Percentiles rank a stretch among this genome's conserved stretches.
These are phyloP conservation scores for Picochlorum sp. DNA, from an alignment of 139 green algal genomes.

Conservation along the genomic window DNA sequence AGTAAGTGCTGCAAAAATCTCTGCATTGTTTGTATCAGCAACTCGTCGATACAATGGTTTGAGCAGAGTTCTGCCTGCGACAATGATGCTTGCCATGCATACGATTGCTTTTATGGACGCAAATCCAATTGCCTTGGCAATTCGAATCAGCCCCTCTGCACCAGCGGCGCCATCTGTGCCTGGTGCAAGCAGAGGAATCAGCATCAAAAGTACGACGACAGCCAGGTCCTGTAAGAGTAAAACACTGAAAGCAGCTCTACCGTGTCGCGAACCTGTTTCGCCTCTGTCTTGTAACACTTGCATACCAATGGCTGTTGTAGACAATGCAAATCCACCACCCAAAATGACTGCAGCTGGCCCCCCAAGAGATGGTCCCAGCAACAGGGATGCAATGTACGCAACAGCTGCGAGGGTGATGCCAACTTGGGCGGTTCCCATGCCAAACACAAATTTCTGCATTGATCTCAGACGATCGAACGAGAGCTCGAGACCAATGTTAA, in stretches of 20 bases:
- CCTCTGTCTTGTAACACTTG: constrained; percentile 89
- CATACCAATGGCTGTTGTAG: constrained; percentile 93
- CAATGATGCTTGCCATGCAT: constrained; percentile 73
- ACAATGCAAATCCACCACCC: constrained; percentile 87
- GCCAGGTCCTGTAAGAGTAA: constrained; percentile 95
- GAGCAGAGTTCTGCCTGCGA: constrained; percentile 48
- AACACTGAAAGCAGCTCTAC: constrained; percentile 90
- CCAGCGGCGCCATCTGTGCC: constrained; percentile 29
- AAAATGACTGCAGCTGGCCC: constrained; percentile 82
- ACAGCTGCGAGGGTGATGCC: constrained; percentile 50
- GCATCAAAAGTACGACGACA: constrained; percentile 98
- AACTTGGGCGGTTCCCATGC: constrained; percentile 87
- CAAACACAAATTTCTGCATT: constrained; percentile 98
- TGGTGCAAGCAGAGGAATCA: constrained; percentile 94
- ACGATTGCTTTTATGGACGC: constrained; percentile 86
- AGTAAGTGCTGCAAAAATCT: constrained; percentile 86
- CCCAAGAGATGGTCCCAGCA: constrained; percentile 40
- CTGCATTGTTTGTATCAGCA: constrained; percentile 74
- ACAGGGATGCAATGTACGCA: constrained; percentile 31
- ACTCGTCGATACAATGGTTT: constrained; percentile 53
- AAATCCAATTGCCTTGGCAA: constrained; percentile 76
- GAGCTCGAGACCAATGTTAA: constrained; percentile 97
- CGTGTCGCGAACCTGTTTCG: constrained; percentile 86
- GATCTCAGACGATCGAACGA: constrained; percentile 82
- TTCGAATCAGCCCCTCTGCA: constrained; percentile 51